Base-by-base conservation (phyloP, 179 eudicot species). In the Sideroxylon spinosum region DNA sequence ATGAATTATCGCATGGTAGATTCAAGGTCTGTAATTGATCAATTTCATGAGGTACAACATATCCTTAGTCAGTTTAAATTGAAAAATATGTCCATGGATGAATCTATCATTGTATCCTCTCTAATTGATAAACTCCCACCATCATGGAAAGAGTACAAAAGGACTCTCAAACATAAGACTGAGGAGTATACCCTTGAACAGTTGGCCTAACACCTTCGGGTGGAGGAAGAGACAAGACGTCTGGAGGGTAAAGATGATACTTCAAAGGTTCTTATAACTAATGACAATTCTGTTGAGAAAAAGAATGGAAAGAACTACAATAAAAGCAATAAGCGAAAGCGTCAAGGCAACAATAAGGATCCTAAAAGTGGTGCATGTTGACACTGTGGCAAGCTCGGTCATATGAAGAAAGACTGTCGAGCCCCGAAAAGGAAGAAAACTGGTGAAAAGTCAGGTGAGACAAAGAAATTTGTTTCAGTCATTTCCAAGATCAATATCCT, bases 51-150 rank as follows among this genome's bases (percentile, higher is more conserved):
- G 16, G 17, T 60, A 20, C 14, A 52, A 53, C 4, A 28, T 32
- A 44, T 74, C 17, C 28, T 74, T 5, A 74, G 44, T 60, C 5
- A 74, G 25, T 74, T 7, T 37, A 74, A 37, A 9, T 48, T 19
- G 11, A 16, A 74, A 4, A 74, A 74, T 9, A 32, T 60, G 50
- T 19, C 12, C 23, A 75, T 67, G 50, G 71, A 67, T 67, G 50
- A 16, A 16, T 29, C 50, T 37, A 67, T 67, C 32, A 29, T 0
- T 67, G 71, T 67, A 6, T 32, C 52, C 3, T 67, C 71, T 14
- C 4, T 67, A 17, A 67, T 67, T 32, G 71, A 67, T 9, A 19
- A 67, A 67, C 10, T 67, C 0, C 71, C 50, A 14, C 48, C 50
- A 14, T 29, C 71, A 0, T 67, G 23, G 71, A 67, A 67, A 37